Base-by-base conservation (phyloP, 306 rosid genomes). In the Cucurbita maxima region DNA sequence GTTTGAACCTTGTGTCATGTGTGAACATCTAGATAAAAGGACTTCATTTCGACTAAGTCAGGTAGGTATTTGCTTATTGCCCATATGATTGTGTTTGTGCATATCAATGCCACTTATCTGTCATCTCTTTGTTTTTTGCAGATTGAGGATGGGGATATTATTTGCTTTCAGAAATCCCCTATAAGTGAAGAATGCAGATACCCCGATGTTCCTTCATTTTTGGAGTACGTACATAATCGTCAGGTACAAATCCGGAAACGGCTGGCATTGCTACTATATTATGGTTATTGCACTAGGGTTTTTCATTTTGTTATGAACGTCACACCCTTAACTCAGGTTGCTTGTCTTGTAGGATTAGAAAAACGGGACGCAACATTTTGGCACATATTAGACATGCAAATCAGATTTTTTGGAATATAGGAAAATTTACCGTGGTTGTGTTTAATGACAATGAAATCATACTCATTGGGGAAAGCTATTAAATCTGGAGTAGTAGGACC, bases 91-190 rank as follows among this genome's bases (percentile, higher is more conserved):
- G 16, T 4, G 19, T 30, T 75, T 60, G 11, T 37, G 16, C 48
- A 8, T 61, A 30, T 48, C 12, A 34, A 8, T 75, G 48, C 6
- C 60, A 1, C 14, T 45, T n/a, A n/a, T 59, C 7, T 51, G 43
- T 7, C 22, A 61, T 19, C 73, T 19, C 22, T 37, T 60, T 18
- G 20, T 70, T 62, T 48, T 81, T 80, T 83, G 36, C 85, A 93
- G 98, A 84, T 93, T 75, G 97, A 93, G 82, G 96, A 90, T 59
- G 98, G 98, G 57, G 98, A 93, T 80, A 93, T 93, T 77, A 87
- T 93, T 73, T 93, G 98, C 87, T 84, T 87, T 78, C 97, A 93
- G 85, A 93, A 88, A 76, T 64, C 82, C 77, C 64, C 82, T 38
- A 75, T 64, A 54, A 75, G 75, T 57, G 85, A 76, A 76, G 87